A percentile compares a stretch with the other conserved stretches of the same genome.
Conservation (phyloP, 805 yeast species). For the Priceomyces castillae region DNA sequence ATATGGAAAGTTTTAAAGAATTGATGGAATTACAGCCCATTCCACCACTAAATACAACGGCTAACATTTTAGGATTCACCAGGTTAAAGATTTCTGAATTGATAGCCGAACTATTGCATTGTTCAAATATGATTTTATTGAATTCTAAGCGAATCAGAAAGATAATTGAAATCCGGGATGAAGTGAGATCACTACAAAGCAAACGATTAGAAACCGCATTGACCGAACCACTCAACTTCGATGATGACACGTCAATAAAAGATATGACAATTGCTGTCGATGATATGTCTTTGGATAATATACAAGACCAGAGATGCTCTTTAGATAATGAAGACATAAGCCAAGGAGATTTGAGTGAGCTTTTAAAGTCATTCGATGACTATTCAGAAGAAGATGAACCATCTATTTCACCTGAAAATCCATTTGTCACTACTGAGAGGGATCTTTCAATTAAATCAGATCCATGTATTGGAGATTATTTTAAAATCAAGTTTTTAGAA, state of each 20-base stretch:
- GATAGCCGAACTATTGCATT: conserved; percentile 90
- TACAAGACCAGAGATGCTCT: conserved; percentile 7
- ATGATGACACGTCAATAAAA: conserved; percentile 11
- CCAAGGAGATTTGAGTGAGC: conserved; percentile 17
- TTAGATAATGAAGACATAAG: conserved; percentile 4
- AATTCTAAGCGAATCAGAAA: conserved; percentile 74
- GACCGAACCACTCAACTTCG: conserved; percentile 24
- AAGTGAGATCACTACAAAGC: conserved; percentile 45
- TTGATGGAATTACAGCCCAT: conserved; percentile 47
- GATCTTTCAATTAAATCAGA: conserved; percentile 39
- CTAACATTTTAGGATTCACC: conserved; percentile 77
- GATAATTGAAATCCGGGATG: conserved; percentile 67
- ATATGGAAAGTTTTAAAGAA: conserved; percentile 65
- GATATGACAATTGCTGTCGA: conserved; percentile 38
- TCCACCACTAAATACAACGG: conserved; percentile 13
- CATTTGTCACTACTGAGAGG: conserved; percentile 39
- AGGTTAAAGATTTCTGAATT: conserved; percentile 87
- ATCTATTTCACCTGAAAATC: conserved; percentile 40
- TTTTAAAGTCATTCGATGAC: conserved; percentile 25
- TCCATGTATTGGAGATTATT: conserved; percentile 82
- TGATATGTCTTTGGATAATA: conserved; percentile 37
- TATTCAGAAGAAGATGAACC: conserved; percentile 47
- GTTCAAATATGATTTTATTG: conserved; percentile 93
- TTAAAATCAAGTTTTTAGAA: conserved; percentile 80
- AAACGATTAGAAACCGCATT: conserved; percentile 46